Evolutionary conservation across 495 filamentous ascomycete species (phyloP), one percentile per base, ranked within the genome.

Genomic region (Aspergillus baeticus): DNA sequence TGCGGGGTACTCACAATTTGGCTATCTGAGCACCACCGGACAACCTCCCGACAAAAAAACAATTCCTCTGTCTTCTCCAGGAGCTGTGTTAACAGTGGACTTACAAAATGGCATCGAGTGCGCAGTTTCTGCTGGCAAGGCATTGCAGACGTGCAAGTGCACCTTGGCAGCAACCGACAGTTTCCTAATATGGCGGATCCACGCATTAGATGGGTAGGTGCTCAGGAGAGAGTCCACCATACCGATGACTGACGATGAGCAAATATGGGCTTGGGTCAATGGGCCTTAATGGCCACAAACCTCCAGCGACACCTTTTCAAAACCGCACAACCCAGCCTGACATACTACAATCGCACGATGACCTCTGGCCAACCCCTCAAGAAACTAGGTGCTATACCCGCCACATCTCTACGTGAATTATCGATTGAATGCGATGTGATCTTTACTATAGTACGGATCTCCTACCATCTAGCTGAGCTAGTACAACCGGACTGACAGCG

Each of bases 211-310:
- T 54, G 51, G 51, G 51, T 44, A 23, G 21, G 51, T 29, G 1
- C 17, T 17, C 33, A 22, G 3, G 17, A 4, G 3, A 5, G 15
- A 2, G 17, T 18, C 7, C 8, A 36, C 1, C 15, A 10, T 0
- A 3, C 18, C 4, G 36, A 38, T 29, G 47, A 10, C 22, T 33
- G 10, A 41, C 20, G 14, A 7, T 14, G 10, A 7, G 11, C 3
- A 3, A 63, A 54, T 58, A 54, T 51, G 71, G 73, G 18, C 63
- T 74, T 14, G 73, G 73, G 14, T 71, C 65, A 13, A 72, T 73
- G 73, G 72, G 70, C 38, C 54, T 64, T 37, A n/a, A 76, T 76
- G 73, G 66, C 73, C 20, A 59, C 59, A 44, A 74, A 73, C 49
- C 57, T 74, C 6, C 71, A 74, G 35, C 64, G 58, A 38, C 47